These are phyloP conservation scores for Oryza glaberrima DNA, from an alignment of 176 grass and related monocot genomes.

Conservation along the genomic window DNA sequence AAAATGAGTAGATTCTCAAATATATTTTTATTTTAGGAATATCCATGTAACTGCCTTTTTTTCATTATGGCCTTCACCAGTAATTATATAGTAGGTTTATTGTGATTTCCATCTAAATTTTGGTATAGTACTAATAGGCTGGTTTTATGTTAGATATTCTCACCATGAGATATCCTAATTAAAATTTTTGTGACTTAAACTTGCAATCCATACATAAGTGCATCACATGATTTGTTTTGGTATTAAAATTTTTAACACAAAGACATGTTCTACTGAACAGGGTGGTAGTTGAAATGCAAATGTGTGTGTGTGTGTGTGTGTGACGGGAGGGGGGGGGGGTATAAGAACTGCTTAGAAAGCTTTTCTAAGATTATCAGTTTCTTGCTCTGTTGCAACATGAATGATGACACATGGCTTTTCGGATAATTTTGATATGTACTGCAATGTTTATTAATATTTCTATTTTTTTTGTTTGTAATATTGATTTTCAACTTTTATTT, in stretches of 20 bases:
- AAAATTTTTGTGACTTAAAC: slow-evolving; percentile 2
- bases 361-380: neutral
- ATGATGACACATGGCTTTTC: neutral
- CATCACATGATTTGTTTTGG: neutral
- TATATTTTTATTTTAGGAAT: neutral
- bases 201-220: neutral
- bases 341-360: neutral
- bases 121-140: neutral
- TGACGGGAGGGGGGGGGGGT: neutral
- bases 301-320: neutral
- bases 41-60: neutral
- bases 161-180: slow-evolving; percentile 16
- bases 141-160: slow-evolving; percentile 7
- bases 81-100: neutral
- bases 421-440: slow-evolving; percentile 17
- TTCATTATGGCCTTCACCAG: neutral
- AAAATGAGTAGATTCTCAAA: slow-evolving; percentile 18
- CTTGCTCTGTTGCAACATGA: neutral
- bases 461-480: slow-evolving; percentile 7
- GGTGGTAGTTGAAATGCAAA: neutral
- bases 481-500: slow-evolving; percentile 33
- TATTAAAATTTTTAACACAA: neutral
- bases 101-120: slow-evolving; percentile 18
- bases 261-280: neutral
- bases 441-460: neutral